Conservation (phyloP, 1,284 basidiomycete species). For the Ceraceosorus guamensis region DNA sequence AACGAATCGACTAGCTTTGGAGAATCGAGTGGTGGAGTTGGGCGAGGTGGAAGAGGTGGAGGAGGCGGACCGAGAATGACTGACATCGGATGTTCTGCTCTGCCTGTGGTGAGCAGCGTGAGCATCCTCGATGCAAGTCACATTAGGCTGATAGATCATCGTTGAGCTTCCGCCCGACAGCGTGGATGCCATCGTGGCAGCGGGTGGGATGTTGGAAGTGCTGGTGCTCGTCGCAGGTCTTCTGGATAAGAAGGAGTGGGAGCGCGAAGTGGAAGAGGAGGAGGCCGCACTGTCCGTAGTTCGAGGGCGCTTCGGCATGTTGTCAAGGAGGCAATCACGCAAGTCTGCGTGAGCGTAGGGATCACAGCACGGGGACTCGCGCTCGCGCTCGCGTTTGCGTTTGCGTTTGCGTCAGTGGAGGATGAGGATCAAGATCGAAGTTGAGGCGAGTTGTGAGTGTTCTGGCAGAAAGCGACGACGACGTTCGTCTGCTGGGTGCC, state of each 20-base stretch:
- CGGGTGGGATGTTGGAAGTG: neutral
- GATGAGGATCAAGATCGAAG: too few species aligned
- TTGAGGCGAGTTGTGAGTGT: too few species aligned
- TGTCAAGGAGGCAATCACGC: too few species aligned
- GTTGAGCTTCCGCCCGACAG: neutral
- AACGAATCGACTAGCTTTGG: slow-evolving; percentile 16
- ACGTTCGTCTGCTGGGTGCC: too few species aligned
- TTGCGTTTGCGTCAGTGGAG: too few species aligned
- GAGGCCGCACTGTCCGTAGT: slow-evolving; percentile 4
- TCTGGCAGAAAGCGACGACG: too few species aligned
- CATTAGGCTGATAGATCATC: neutral
- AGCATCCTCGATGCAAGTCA: neutral
- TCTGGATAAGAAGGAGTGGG: neutral
- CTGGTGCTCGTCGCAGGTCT: neutral
- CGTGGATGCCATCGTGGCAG: neutral
- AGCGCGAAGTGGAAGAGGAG: too few species aligned
- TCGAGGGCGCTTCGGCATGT: slow-evolving; percentile 6
- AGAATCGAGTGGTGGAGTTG: neutral
- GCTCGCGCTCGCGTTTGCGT: neutral
- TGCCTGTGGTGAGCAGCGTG: too few species aligned
- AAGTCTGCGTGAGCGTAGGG: neutral
- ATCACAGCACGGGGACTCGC: neutral
- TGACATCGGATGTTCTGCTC: neutral
- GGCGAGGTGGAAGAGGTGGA: neutral
- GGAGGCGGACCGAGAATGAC: neutral